These are phyloP conservation scores for Hymenoscyphus fraxineus DNA, from an alignment of 2,329 filamentous ascomycete genomes.

Conservation along the genomic window DNA sequence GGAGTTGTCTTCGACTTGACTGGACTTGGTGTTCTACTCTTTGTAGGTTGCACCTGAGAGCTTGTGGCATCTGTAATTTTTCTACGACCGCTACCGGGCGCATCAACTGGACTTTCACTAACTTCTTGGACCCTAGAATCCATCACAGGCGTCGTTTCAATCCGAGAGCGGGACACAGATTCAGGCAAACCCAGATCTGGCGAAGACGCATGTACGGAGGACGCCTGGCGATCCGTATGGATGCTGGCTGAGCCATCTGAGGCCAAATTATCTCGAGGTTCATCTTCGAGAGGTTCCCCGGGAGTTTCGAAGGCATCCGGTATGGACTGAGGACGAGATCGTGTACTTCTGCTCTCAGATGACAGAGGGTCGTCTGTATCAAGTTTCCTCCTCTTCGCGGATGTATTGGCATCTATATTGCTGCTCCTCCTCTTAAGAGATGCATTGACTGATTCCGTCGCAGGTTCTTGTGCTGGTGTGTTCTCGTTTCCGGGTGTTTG, in stretches of 20 bases:
- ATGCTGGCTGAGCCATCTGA: neutral
- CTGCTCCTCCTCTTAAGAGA: conserved; percentile 14
- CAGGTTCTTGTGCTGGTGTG: conserved; percentile 6
- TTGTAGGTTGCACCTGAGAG: conserved; percentile 20
- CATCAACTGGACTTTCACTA: conserved; percentile 50
- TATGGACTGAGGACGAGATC: conserved; percentile 24
- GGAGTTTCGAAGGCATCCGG: conserved; percentile 21
- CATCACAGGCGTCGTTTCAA: conserved; percentile 17
- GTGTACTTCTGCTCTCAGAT: conserved; percentile 27
- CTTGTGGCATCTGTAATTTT: conserved; percentile 5
- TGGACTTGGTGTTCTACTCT: conserved; percentile 11
- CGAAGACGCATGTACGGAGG: neutral
- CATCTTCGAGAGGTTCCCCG: conserved; percentile 4
- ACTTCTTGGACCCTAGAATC: conserved; percentile 40
- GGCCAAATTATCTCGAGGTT: neutral
- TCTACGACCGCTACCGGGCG: conserved; percentile 49
- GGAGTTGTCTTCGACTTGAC: conserved; percentile 16
- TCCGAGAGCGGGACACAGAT: neutral
- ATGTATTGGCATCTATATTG: conserved; percentile 34
- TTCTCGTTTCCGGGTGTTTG: conserved; percentile 20
- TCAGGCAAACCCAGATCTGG: neutral
- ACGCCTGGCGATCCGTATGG: neutral
- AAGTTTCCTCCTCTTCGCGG: conserved; percentile 33
- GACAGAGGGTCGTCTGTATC: conserved; percentile 22
- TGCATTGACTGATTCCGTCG: neutral